These are phyloP conservation scores for Acrocalymma vagum DNA, from an alignment of 2,329 filamentous ascomycete genomes.

Conservation along the genomic window DNA sequence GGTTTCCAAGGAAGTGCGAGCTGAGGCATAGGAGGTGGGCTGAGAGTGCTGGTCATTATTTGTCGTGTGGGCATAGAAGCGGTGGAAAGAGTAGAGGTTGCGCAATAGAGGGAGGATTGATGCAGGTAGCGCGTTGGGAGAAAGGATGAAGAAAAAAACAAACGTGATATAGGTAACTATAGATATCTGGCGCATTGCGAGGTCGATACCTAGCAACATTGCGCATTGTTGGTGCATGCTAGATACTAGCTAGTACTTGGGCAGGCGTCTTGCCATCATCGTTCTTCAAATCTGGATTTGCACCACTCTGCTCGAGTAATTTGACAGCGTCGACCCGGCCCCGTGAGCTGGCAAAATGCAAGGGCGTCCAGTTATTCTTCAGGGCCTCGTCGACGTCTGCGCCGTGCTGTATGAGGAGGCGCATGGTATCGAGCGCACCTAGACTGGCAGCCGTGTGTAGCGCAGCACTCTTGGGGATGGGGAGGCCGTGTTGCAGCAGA, in stretches of 20 bases:
- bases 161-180: no score
- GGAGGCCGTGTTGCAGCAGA: conserved; percentile 14
- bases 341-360: conserved; percentile 16
- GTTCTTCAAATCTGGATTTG: conserved; percentile 12
- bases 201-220: no score
- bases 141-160: no score
- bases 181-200: no score
- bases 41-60: no score
- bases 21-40: no score
- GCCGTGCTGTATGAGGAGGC: conserved; percentile 18
- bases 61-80: no score
- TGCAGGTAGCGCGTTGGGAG: no score
- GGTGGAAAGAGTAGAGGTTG: no score
- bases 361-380: conserved; percentile 9
- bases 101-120: no score
- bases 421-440: conserved; percentile 17
- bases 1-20: no score
- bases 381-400: conserved; percentile 16
- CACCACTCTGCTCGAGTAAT: conserved; percentile 16
- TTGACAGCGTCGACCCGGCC: conserved; percentile 14
- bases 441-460: conserved; percentile 15
- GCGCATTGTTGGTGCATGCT: no score
- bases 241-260: conserved; percentile 17
- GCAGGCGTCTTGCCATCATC: conserved; percentile 14
- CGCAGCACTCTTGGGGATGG: conserved; percentile 13